These are phyloP conservation scores for Stropharia rugosoannulata DNA, from an alignment of 768 basidiomycete species.

Conservation along the genomic window DNA sequence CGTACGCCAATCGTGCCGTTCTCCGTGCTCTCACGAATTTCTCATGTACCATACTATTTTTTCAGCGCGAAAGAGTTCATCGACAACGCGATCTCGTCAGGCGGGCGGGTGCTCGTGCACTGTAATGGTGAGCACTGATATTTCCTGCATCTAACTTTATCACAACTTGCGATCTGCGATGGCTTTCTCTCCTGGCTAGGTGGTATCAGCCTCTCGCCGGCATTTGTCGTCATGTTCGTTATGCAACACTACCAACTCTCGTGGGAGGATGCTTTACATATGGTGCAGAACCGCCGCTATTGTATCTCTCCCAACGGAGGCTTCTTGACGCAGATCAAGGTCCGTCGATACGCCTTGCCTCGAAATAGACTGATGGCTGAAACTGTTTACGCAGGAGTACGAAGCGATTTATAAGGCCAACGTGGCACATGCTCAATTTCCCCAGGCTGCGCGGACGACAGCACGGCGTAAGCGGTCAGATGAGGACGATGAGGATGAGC, in stretches of 20 bases:
- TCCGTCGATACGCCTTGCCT: constrained; percentile 22
- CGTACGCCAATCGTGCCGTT: constrained; percentile 40
- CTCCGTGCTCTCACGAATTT: not conserved
- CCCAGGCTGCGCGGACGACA: constrained; percentile 42
- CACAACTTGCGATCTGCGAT: not conserved
- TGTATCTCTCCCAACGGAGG: constrained; percentile 93
- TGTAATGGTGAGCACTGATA: constrained; percentile 69
- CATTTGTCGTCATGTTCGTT: constrained; percentile 92
- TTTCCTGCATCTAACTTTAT: not conserved
- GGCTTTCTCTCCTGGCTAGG: constrained; percentile 38
- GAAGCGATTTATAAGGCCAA: constrained; percentile 88
- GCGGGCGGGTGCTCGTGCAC: constrained; percentile 83
- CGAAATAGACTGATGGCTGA: not conserved
- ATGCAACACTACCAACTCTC: constrained; percentile 82
- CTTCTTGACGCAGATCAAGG: constrained; percentile 92
- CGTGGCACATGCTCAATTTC: constrained; percentile 63
- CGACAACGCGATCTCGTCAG: constrained; percentile 55
- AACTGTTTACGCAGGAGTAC: constrained; percentile 62
- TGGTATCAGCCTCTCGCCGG: constrained; percentile 84
- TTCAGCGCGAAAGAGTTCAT: constrained; percentile 76
- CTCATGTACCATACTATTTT: not conserved
- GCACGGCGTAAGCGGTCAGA: constrained; percentile 70
- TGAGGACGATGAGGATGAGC: constrained; percentile 67
- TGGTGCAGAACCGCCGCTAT: constrained; percentile 89
- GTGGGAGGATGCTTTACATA: constrained; percentile 87